phyloP scores from a whole-genome alignment of 495 filamentous ascomycete genomes.

The Aspergillus coremiiformis region DNA sequence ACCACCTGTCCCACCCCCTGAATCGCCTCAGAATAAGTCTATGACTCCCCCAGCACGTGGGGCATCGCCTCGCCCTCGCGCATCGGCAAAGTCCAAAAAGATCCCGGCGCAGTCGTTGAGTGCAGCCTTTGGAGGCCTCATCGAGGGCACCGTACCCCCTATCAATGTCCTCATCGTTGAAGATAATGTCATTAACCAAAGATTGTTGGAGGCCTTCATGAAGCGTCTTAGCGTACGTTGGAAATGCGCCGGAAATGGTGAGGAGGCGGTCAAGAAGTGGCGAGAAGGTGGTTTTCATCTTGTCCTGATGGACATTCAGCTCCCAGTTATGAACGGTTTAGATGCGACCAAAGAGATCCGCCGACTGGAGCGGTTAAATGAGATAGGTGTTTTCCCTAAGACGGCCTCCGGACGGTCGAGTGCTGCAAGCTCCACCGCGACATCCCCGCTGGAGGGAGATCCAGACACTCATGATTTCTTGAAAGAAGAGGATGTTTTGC shows the following conservation, averaged over 20 bases:
- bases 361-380: conserved; percentile 79
- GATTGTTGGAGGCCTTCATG: conserved; percentile 90
- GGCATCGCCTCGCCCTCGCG: conserved; percentile 32
- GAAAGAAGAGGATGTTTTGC: conserved; percentile 56
- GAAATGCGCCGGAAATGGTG: conserved; percentile 92
- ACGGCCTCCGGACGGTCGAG: conserved; percentile 36
- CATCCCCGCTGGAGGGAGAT: conserved; percentile 17
- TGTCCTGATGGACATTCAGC: conserved; percentile 96
- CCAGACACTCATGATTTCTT: conserved; percentile 24
- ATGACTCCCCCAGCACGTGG: conserved; percentile 32
- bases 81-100: conserved; percentile 42
- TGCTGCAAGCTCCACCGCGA: conserved; percentile 26
- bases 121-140: conserved; percentile 51
- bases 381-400: conserved; percentile 76
- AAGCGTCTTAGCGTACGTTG: conserved; percentile 95
- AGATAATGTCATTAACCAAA: conserved; percentile 95
- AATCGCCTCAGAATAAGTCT: conserved; percentile 31
- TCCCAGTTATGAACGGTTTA: conserved; percentile 93
- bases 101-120: conserved; percentile 16
- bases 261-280: conserved; percentile 91
- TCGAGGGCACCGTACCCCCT: conserved; percentile 81
- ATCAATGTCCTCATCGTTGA: conserved; percentile 98
- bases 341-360: conserved; percentile 97
- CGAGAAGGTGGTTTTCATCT: conserved; percentile 90
- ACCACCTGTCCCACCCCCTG: conserved; percentile 30